Conservation (phyloP, 2,329 filamentous ascomycete genomes). For the Teratosphaeriaceae sp. region DNA sequence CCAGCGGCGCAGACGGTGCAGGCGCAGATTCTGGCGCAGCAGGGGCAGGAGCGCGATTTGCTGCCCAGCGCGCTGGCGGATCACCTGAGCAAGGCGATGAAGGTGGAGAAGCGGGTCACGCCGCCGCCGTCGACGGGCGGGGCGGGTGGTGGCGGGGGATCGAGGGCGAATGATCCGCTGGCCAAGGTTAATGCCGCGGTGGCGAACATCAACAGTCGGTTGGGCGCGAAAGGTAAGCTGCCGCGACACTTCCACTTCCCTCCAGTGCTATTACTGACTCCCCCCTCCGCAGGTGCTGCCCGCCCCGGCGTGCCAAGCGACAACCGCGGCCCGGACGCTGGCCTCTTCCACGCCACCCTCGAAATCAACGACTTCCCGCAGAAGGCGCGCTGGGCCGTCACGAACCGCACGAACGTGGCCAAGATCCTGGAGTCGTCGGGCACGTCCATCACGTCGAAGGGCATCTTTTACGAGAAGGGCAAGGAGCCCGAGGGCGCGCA, state of each 20-base stretch:
- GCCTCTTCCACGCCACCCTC: slow-evolving; percentile 90
- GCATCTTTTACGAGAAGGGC: slow-evolving; percentile 76
- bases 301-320: slow-evolving; percentile 91
- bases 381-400: slow-evolving; percentile 97
- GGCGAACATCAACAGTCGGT: slow-evolving; percentile 80
- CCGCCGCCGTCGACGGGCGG: slow-evolving; percentile 34
- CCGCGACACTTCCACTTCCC: background rate
- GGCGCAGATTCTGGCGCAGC: too few species aligned
- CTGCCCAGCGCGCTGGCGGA: slow-evolving; percentile 19
- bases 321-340: slow-evolving; percentile 96
- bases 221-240: slow-evolving; percentile 67
- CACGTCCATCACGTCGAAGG: slow-evolving; percentile 96
- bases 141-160: slow-evolving; percentile 32
- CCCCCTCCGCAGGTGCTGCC: slow-evolving; percentile 56
- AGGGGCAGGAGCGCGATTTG: slow-evolving; percentile 2
- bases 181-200: slow-evolving; percentile 72
- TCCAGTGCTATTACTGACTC: too few species aligned
- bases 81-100: slow-evolving; percentile 62
- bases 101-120: slow-evolving; percentile 63
- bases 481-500: slow-evolving; percentile 70
- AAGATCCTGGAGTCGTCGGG: slow-evolving; percentile 95
- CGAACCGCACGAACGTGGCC: slow-evolving; percentile 94
- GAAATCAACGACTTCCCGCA: slow-evolving; percentile 99
- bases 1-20: too few species aligned
- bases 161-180: slow-evolving; percentile 19